phyloP scores from a whole-genome alignment of 2,329 filamentous ascomycete genomes.

The Bipolaris bicolor region DNA sequence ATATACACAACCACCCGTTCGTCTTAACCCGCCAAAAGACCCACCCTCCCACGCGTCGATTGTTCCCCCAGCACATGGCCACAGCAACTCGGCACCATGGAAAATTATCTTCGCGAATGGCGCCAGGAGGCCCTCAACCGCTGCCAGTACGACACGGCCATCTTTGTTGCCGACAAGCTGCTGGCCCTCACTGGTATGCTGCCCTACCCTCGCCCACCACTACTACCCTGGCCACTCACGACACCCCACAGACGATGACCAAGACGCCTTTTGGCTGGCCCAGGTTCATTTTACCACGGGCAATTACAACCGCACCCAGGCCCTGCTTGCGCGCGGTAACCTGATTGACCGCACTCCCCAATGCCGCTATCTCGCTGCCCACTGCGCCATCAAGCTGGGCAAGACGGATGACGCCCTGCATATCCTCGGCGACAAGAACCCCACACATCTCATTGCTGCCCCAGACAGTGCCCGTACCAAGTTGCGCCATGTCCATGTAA shows the following conservation, averaged over 20 bases:
- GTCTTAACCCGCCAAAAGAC: not conserved
- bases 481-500: conserved; percentile 68
- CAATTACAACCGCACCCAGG: conserved; percentile 90
- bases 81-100: conserved; percentile 63
- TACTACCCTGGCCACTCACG: conserved; percentile 10
- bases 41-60: conserved; percentile 3
- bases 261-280: conserved; percentile 97
- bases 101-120: conserved; percentile 92
- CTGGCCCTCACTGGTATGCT: conserved; percentile 87
- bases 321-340: conserved; percentile 83
- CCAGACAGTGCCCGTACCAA: conserved; percentile 71
- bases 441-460: conserved; percentile 81
- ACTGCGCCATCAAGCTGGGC: conserved; percentile 92
- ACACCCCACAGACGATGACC: conserved; percentile 73
- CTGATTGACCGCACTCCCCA: conserved; percentile 81
- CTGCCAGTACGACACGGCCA: conserved; percentile 93
- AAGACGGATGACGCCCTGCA: conserved; percentile 87
- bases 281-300: conserved; percentile 95
- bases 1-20: too few species aligned
- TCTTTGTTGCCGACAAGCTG: conserved; percentile 97
- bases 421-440: conserved; percentile 89
- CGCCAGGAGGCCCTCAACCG: conserved; percentile 93
- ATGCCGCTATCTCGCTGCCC: conserved; percentile 89
- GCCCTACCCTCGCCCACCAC: not conserved
- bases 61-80: not conserved